These are phyloP conservation scores for Nothophoma quercina DNA, from an alignment of 2,329 filamentous ascomycete species.

Conservation along the genomic window DNA sequence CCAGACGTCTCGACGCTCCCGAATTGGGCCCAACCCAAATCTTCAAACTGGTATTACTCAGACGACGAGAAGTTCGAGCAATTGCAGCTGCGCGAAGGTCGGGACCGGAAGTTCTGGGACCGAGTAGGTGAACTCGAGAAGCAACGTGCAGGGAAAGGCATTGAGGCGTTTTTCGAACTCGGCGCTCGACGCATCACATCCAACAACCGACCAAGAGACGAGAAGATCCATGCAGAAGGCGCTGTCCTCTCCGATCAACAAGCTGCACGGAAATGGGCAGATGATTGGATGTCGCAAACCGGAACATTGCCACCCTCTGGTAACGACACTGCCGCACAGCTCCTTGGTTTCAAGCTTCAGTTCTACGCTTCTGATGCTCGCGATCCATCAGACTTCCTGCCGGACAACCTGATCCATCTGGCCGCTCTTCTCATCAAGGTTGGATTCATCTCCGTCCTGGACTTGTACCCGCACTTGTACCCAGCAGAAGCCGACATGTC, in stretches of 20 bases:
- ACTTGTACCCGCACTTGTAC: conserved; percentile 92
- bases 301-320: conserved; percentile 83
- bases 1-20: conserved; percentile 74
- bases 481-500: conserved; percentile 86
- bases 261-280: conserved; percentile 41
- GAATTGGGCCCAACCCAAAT: conserved; percentile 81
- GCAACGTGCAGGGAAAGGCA: conserved; percentile 57
- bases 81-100: conserved; percentile 63
- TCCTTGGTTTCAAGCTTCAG: conserved; percentile 94
- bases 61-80: conserved; percentile 73
- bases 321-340: conserved; percentile 89
- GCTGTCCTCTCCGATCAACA: conserved; percentile 53
- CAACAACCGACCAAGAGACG: conserved; percentile 41
- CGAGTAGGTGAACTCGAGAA: conserved; percentile 69
- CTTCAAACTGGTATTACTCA: conserved; percentile 66
- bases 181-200: conserved; percentile 71
- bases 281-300: conserved; percentile 80
- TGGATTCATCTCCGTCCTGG: conserved; percentile 90
- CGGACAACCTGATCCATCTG: conserved; percentile 91
- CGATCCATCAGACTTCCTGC: conserved; percentile 77
- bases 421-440: conserved; percentile 94
- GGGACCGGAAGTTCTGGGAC: conserved; percentile 83
- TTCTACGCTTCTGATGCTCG: conserved; percentile 88
- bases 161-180: conserved; percentile 89
- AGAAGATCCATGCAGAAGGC: conserved; percentile 32